phyloP scores from a whole-genome alignment of 768 basidiomycete species.

The Hygrocybe coccinea region DNA sequence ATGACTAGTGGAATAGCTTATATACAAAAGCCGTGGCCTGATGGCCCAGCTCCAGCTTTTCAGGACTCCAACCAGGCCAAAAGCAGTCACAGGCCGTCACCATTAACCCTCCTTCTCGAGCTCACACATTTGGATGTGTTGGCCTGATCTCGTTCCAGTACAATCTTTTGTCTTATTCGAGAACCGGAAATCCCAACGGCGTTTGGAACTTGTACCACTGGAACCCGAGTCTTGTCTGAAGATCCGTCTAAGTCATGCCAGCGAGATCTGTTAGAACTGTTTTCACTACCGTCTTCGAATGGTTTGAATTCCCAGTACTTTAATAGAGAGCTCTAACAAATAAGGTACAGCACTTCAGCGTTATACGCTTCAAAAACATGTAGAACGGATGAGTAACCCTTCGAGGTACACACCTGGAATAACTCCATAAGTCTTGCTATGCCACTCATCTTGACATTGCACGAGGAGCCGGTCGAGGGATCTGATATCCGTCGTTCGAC shows the following conservation, averaged over 20 bases:
- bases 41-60: too few species aligned
- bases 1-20: too few species aligned
- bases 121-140: constrained; percentile 30
- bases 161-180: constrained; percentile 25
- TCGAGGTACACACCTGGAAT: constrained; percentile 51
- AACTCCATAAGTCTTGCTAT: constrained; percentile 80
- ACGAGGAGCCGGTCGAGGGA: constrained; percentile 39
- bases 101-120: constrained; percentile 32
- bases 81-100: too few species aligned
- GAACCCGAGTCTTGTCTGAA: constrained; percentile 7
- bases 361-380: too few species aligned
- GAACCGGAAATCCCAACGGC: constrained; percentile 7
- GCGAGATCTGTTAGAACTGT: constrained; percentile 24
- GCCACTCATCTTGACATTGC: constrained; percentile 66
- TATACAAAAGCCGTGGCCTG: too few species aligned
- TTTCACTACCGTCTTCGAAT: constrained; percentile 22
- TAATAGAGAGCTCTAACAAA: constrained; percentile 55
- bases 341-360: not conserved
- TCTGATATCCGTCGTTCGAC: constrained; percentile 61
- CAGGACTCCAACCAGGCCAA: too few species aligned
- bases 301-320: constrained; percentile 70
- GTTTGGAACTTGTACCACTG: not conserved
- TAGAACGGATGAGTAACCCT: not conserved
- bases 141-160: constrained; percentile 8
- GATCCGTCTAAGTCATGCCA: constrained; percentile 6